phyloP scores from a whole-genome alignment of 2,329 filamentous ascomycete species.

The Nakataea oryzae region DNA sequence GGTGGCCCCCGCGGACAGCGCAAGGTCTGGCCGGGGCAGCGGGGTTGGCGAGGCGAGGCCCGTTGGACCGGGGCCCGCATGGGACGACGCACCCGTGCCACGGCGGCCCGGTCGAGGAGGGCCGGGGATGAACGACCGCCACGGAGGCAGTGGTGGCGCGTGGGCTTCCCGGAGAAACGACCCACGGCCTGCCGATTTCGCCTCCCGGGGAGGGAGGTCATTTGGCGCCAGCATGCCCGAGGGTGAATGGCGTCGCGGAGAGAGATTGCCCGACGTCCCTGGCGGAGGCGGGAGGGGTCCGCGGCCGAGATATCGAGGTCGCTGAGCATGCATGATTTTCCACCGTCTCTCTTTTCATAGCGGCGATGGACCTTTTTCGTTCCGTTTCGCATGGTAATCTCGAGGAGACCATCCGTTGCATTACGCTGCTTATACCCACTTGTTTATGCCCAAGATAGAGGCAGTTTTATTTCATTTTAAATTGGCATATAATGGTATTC shows the following conservation, averaged over 20 bases:
- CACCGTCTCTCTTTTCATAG: too few species aligned
- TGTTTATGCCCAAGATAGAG: too few species aligned
- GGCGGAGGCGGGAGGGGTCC: conserved; percentile 29
- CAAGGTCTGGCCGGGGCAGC: conserved; percentile 30
- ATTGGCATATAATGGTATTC: too few species aligned
- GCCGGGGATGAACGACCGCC: conserved; percentile 11
- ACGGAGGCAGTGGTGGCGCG: background rate
- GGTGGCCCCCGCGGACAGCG: conserved; percentile 52
- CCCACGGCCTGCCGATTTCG: background rate
- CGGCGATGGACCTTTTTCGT: background rate
- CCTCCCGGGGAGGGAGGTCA: background rate
- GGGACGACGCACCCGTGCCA: background rate
- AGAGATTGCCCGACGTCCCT: conserved; percentile 45
- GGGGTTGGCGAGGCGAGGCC: conserved; percentile 24
- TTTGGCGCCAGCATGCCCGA: conserved; percentile 23
- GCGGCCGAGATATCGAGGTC: conserved; percentile 10
- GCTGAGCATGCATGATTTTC: background rate
- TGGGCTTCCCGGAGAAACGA: background rate
- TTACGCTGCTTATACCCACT: too few species aligned
- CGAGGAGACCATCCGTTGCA: too few species aligned
- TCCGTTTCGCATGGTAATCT: too few species aligned
- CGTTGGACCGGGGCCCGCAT: background rate
- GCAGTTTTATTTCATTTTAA: too few species aligned
- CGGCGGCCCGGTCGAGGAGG: conserved; percentile 11
- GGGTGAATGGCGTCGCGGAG: conserved; percentile 59